These are phyloP conservation scores for Colletotrichum costaricense DNA, from an alignment of 2,329 filamentous ascomycete species.

Conservation along the genomic window DNA sequence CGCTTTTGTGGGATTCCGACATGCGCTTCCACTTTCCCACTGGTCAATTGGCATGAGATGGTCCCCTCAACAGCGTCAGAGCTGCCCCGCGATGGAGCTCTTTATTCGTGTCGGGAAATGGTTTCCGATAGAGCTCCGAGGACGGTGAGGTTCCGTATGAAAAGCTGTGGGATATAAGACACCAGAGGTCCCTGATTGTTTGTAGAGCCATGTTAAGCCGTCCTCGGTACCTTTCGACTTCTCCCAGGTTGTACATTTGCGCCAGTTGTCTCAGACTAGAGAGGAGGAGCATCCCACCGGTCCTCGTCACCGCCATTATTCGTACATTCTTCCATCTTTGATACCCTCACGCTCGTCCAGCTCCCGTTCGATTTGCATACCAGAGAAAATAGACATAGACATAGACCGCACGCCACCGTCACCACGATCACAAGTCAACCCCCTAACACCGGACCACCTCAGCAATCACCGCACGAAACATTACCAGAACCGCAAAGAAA, in stretches of 20 bases:
- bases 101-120: constrained; percentile 14
- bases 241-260: neutral
- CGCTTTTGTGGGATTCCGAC: neutral
- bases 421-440: too few species aligned
- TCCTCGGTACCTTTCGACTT: too few species aligned
- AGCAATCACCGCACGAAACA: neutral
- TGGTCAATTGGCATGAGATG: neutral
- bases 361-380: neutral
- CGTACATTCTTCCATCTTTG: neutral
- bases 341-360: neutral
- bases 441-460: too few species aligned
- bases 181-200: neutral
- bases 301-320: neutral
- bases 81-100: constrained; percentile 10
- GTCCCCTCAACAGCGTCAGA: constrained; percentile 3
- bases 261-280: neutral
- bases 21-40: neutral
- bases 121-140: neutral
- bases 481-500: neutral
- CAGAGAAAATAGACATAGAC: neutral
- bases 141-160: neutral
- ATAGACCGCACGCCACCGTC: neutral
- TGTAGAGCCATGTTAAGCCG: too few species aligned
- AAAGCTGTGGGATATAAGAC: neutral
- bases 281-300: neutral